Evolutionary conservation across 345 rosid species (phyloP), one percentile per base, ranked within the genome.

Genomic region (Populus nigra): DNA sequence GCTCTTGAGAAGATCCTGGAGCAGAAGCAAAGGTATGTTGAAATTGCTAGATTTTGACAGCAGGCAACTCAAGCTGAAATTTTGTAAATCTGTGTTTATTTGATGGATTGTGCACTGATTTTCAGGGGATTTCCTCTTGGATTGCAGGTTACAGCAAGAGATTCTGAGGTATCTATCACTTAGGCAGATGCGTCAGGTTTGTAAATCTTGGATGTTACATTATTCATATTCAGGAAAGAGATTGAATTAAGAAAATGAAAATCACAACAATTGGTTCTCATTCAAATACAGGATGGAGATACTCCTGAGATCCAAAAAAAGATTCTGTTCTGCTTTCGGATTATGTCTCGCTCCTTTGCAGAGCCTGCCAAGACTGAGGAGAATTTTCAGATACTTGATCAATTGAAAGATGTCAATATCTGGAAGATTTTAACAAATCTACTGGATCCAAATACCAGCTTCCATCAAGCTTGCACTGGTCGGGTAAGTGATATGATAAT

Each of bases 81-180:
- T 75, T 59, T 80, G 73, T 77, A 57, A 65, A 33, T 66, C 71
- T 57, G 43, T 77, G 75, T 72, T 33, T 77, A 81, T 85, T 82
- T 82, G 73, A 76, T 73, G 76, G 75, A 76, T 73, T 83, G 68
- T 81, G 78, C 71, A 80, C 83, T 87, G 78, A 87, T 69, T 57
- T 83, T 84, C 67, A 63, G 80, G 73, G 84, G 62, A 12, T 84
- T 78, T 90, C 77, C 81, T 83, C 79, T 86, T 79, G 84, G 66
- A 82, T 85, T 88, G 83, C 91, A 96, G 99, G 93, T 88, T 91
- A 88, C 98, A 96, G 79, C 98, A 89, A 84, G 99, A 96, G 90
- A 92, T 93, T 97, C 97, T 87, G 91, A 90, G 79, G 79, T 96
- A 93, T 84, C 84, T 93, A 68, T 88, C 91, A 49, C 84, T 93